These are phyloP conservation scores for Lipomyces mesembrius DNA, from an alignment of 805 yeast genomes.

Conservation along the genomic window DNA sequence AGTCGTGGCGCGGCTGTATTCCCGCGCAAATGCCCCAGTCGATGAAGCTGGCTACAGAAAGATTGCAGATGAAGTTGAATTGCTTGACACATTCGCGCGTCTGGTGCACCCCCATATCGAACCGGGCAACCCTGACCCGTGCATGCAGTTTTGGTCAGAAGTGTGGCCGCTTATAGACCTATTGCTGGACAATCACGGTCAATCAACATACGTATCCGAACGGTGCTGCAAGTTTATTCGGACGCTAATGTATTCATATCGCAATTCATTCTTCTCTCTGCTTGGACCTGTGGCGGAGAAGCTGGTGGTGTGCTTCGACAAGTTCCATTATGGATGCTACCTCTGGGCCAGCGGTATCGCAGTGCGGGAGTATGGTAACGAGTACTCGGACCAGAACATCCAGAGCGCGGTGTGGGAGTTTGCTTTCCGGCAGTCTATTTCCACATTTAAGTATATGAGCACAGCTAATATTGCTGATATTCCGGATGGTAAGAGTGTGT, in stretches of 20 bases:
- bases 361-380: conserved; percentile 70
- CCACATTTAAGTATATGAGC: conserved; percentile 57
- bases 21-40: conserved; percentile 41
- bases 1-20: conserved; percentile 50
- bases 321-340: conserved; percentile 76
- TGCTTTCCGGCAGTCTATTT: conserved; percentile 65
- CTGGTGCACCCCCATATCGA: conserved; percentile 55
- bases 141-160: conserved; percentile 57
- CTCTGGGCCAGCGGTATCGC: conserved; percentile 84
- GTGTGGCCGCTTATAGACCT: conserved; percentile 63
- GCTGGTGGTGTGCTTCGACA: conserved; percentile 70
- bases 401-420: conserved; percentile 73
- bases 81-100: conserved; percentile 63
- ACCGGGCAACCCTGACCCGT: conserved; percentile 50
- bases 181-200: conserved; percentile 60
- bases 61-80: conserved; percentile 76
- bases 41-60: conserved; percentile 50
- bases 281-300: conserved; percentile 68
- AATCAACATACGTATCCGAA: conserved; percentile 69
- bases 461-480: conserved; percentile 42
- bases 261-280: conserved; percentile 59
- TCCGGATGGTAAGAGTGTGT: conserved; percentile 57
- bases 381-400: conserved; percentile 53
- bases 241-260: conserved; percentile 65
- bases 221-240: conserved; percentile 71